phyloP scores from a whole-genome alignment of 768 basidiomycete genomes.

The Pleurotus djamor region DNA sequence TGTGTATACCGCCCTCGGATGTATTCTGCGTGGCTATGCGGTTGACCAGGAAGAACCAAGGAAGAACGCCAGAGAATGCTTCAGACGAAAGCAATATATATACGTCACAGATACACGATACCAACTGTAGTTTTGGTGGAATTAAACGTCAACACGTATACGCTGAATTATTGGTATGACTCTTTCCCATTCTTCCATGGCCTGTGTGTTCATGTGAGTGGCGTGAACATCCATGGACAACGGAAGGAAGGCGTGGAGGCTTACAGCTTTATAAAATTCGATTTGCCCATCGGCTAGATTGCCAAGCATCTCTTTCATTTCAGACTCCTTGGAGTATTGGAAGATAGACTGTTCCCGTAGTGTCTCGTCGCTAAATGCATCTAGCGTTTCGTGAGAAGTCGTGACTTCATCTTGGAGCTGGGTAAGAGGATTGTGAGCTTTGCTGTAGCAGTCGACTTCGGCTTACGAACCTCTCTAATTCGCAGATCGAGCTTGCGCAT shows the following conservation, averaged over 20 bases:
- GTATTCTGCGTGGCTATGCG: not conserved
- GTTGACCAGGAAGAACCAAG: not conserved
- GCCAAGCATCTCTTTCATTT: conserved; percentile 95
- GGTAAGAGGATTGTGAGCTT: not conserved
- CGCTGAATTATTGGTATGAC: conserved; percentile 92
- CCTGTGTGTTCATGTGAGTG: conserved; percentile 32
- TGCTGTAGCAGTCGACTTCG: not conserved
- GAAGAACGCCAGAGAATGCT: not conserved
- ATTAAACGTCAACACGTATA: conserved; percentile 88
- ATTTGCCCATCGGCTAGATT: conserved; percentile 93
- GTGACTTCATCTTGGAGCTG: conserved; percentile 97
- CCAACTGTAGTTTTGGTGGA: conserved; percentile 6
- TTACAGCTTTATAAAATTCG: conserved; percentile 86
- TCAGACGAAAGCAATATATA: not conserved
- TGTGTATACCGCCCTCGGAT: not conserved
- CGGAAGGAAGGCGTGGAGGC: conserved; percentile 9
- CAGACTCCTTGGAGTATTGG: conserved; percentile 86
- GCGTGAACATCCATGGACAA: not conserved
- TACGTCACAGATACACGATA: conserved; percentile 7
- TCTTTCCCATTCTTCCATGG: conserved; percentile 97
- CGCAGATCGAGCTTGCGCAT: conserved; percentile 90
- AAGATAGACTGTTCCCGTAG: conserved; percentile 89
- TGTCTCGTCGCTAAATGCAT: conserved; percentile 95
- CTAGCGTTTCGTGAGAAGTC: conserved; percentile 92
- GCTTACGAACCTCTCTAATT: conserved; percentile 83